Conservation (phyloP, 2,329 filamentous ascomycete genomes). For the Trichoderma hamatum region DNA sequence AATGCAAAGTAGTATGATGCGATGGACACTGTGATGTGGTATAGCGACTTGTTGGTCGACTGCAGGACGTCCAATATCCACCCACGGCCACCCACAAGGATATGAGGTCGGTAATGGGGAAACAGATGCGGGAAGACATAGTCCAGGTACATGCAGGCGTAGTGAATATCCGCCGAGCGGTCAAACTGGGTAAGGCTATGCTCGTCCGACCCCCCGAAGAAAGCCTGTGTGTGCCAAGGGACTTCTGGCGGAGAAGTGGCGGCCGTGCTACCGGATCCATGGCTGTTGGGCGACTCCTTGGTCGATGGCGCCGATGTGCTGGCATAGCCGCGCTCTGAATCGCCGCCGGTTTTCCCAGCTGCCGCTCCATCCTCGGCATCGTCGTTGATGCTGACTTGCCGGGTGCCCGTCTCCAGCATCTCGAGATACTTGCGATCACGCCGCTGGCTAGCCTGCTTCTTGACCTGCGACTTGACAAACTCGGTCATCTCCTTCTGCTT, state of each 20-base stretch:
- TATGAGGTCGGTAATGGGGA: constrained; percentile 62
- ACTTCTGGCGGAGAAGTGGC: constrained; percentile 39
- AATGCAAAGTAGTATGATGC: constrained; percentile 60
- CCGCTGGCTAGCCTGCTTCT: constrained; percentile 54
- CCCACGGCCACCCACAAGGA: constrained; percentile 59
- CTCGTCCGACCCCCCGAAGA: constrained; percentile 33
- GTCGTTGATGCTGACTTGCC: constrained; percentile 30
- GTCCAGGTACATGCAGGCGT: constrained; percentile 64
- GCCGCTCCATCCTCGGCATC: neutral
- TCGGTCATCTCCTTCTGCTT: constrained; percentile 56
- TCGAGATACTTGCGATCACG: constrained; percentile 54
- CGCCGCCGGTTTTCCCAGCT: neutral
- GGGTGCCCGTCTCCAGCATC: constrained; percentile 44
- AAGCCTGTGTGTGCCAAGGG: constrained; percentile 40
- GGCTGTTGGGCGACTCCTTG: constrained; percentile 26
- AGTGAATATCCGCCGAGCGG: constrained; percentile 42
- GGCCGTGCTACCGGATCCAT: constrained; percentile 25
- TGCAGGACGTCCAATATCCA: constrained; percentile 63
- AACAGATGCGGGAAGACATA: constrained; percentile 65
- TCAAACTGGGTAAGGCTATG: constrained; percentile 28
- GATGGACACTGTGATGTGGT: constrained; percentile 59
- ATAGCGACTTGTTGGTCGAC: constrained; percentile 60
- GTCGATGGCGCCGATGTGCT: constrained; percentile 23
- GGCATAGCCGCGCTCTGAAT: constrained; percentile 11
- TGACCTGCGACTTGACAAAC: constrained; percentile 60